These are phyloP conservation scores for Azolla pinnata DNA, from an alignment of 75 land plant genomes.

Conservation along the genomic window DNA sequence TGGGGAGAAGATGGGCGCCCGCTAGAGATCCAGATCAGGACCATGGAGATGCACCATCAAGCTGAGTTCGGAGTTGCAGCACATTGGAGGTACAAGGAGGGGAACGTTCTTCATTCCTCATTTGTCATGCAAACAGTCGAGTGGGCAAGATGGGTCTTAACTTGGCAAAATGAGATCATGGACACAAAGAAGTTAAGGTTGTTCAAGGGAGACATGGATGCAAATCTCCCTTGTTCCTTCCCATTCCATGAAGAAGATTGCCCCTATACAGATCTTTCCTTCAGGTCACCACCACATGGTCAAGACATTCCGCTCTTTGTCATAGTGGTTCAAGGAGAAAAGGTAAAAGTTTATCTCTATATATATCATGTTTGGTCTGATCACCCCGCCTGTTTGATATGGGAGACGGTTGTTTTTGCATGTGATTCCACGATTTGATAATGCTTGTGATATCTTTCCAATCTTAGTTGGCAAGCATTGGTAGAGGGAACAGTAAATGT, in stretches of 20 bases:
- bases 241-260: slow-evolving; percentile 66
- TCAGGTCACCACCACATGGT: slow-evolving; percentile 23
- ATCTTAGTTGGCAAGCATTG: neutral
- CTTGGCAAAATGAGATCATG: slow-evolving; percentile 80
- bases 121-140: slow-evolving; percentile 80
- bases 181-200: slow-evolving; percentile 36
- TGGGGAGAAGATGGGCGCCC: slow-evolving; percentile 61
- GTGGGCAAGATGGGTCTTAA: slow-evolving; percentile 95
- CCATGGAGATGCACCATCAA: slow-evolving; percentile 85
- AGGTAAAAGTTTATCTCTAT: too few relatives aligned
- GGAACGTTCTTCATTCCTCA: slow-evolving; percentile 47
- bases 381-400: neutral
- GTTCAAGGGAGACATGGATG: slow-evolving; percentile 7
- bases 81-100: slow-evolving; percentile 96
- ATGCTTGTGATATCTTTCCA: neutral
- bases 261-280: slow-evolving; percentile 24
- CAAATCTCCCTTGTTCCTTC: slow-evolving; percentile 56
- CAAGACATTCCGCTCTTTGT: slow-evolving; percentile 72
- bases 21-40: slow-evolving; percentile 83
- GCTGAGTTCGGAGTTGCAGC: slow-evolving; percentile 96
- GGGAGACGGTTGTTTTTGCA: neutral
- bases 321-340: slow-evolving; percentile 68
- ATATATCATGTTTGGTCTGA: too few relatives aligned
- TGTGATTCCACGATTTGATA: neutral
- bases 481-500: neutral